phyloP scores from a whole-genome alignment of 202 grass and related monocot genomes.

The Eragrostis tef region DNA sequence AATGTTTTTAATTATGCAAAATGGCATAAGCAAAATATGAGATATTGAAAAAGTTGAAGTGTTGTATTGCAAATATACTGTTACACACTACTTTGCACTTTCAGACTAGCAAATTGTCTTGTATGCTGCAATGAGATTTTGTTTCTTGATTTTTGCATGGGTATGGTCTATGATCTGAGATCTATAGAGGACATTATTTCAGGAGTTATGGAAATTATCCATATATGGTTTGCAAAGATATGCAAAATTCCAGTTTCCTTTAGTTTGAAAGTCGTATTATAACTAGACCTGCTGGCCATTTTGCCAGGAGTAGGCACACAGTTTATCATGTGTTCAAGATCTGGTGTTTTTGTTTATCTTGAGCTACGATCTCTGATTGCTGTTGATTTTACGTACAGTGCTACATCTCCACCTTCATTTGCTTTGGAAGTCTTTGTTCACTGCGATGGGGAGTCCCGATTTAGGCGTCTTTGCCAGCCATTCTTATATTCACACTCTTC shows the following conservation, averaged over 20 bases:
- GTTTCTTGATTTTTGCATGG: neutral
- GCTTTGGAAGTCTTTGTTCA: conserved; percentile 97
- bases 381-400: conserved; percentile 56
- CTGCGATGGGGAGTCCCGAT: conserved; percentile 90
- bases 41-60: neutral
- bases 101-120: neutral
- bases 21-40: neutral
- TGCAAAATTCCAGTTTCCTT: conserved; percentile 38
- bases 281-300: conserved; percentile 6
- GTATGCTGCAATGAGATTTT: neutral
- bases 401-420: conserved; percentile 95
- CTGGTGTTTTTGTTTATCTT: conserved; percentile 12
- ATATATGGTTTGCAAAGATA: neutral
- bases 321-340: conserved; percentile 29
- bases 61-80: neutral
- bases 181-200: neutral
- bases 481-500: conserved; percentile 99
- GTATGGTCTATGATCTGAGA: neutral
- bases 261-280: conserved; percentile 27
- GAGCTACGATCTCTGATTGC: conserved; percentile 22
- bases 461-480: conserved; percentile 94
- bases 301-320: conserved; percentile 1
- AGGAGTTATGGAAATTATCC: neutral
- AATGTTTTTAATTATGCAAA: neutral
- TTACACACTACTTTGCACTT: neutral